Base-by-base conservation (phyloP, 2,329 filamentous ascomycete genomes). In the Fusarium zealandicum region DNA sequence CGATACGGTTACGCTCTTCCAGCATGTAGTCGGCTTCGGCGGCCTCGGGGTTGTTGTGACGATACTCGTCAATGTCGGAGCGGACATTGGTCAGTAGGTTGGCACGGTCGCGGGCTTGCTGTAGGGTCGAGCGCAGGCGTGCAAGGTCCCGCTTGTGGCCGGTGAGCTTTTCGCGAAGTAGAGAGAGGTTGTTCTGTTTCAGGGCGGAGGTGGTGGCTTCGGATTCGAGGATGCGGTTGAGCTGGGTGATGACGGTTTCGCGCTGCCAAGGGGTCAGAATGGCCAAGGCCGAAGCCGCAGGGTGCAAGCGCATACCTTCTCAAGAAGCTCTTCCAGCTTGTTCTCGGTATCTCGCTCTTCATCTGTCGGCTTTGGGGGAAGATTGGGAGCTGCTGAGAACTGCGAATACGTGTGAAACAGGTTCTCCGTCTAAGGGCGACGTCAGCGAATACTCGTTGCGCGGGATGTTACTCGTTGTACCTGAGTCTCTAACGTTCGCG, bases 11-110 rank as follows among this genome's bases (percentile, higher is more conserved):
- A 44, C 95, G 84, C 81, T 99, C 95, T 67, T 90, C 89, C 22
- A 99, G 83, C 93, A 99, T 97, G 79, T 98, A 99, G 57, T 99
- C 93, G 39, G 92, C 92, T 77, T 98, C 95, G 48, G 88, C 90
- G 3, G 87, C 86, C 65, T 85, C 90, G 8, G 91, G 90, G 71
- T 96, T 95, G 51, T 85, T 86, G 42, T 88, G 85, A 48, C 90
- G 90, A 78, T 96, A 97, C 48, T 91, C 87, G 73, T 92, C 84
- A 73, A 98, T 98, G 73, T 99, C 95, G 68, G 89, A 90, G 59
- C 92, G 90, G 41, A 99, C 92, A 69, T 92, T 95, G 46, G 88
- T 89, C 50, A 99, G 86, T 27, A 99, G 86, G 74, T 98, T 96
- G 51, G 90, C 90, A 62, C 92, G 88, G 74, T 96, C 88, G 69